Evolutionary conservation across 441 rosid genomes (phyloP).

Genomic region (Jatropha multifida): DNA sequence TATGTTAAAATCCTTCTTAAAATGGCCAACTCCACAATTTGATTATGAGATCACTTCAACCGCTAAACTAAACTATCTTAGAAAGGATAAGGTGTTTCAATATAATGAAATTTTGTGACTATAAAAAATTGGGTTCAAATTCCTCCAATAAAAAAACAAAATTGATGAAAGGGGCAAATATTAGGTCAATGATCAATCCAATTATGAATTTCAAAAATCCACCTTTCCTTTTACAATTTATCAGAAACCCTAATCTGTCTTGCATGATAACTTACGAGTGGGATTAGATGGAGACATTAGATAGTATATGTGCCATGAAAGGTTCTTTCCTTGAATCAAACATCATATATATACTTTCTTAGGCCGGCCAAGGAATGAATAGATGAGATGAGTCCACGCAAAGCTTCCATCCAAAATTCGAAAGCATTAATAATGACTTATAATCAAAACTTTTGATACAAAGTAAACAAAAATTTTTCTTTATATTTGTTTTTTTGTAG

Average conservation of each 20-base stretch:
- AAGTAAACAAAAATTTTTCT: too few relatives aligned
- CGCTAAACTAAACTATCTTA: too few relatives aligned
- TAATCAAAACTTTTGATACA: too few relatives aligned
- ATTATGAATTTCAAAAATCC: not conserved
- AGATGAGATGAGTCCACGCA: not conserved
- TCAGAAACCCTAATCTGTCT: conserved; percentile 19
- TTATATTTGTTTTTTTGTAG: too few relatives aligned
- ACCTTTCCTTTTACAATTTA: not conserved
- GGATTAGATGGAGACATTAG: not conserved
- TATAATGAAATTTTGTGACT: too few relatives aligned
- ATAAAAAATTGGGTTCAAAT: not conserved
- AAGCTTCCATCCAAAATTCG: conserved; percentile 1
- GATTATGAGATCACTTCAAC: too few relatives aligned
- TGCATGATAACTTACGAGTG: not conserved
- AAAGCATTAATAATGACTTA: not conserved
- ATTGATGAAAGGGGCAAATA: not conserved
- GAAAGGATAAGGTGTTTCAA: too few relatives aligned
- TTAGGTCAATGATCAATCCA: not conserved
- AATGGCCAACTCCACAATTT: too few relatives aligned
- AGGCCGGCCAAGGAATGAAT: not conserved
- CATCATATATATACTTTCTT: not conserved
- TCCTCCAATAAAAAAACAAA: too few relatives aligned
- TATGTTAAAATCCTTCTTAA: too few relatives aligned
- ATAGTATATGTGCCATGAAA: not conserved
- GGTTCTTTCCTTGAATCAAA: conserved; percentile 10